phyloP scores from a whole-genome alignment of 768 basidiomycete species.

The Russula virescens region DNA sequence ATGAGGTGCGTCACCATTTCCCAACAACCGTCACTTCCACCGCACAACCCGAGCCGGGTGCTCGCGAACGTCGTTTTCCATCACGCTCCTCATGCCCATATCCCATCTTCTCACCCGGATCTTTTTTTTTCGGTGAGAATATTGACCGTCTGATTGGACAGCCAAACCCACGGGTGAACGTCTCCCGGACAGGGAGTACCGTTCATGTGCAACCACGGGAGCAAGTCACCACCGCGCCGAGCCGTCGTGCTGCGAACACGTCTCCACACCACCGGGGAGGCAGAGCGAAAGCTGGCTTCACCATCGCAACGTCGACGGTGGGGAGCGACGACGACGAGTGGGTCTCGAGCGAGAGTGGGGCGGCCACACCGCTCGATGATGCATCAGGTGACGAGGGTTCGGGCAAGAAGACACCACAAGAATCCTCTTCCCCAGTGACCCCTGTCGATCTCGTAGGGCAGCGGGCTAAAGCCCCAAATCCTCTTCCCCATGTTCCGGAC shows the following conservation, averaged over 20 bases:
- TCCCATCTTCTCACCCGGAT: neutral
- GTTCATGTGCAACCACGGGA: slow-evolving; percentile 21
- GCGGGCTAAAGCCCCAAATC: slow-evolving; percentile 15
- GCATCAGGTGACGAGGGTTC: slow-evolving; percentile 39
- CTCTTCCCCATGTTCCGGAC: slow-evolving; percentile 22
- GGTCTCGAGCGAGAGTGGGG: slow-evolving; percentile 75
- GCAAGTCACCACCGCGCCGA: slow-evolving; percentile 12
- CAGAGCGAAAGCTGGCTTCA: slow-evolving; percentile 50
- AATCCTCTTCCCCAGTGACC: slow-evolving; percentile 18
- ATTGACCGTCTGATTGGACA: neutral
- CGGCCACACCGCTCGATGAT: slow-evolving; percentile 47
- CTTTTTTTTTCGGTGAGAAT: neutral
- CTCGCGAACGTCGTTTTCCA: neutral
- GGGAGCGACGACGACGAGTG: slow-evolving; percentile 57
- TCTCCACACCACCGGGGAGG: neutral
- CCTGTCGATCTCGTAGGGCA: slow-evolving; percentile 14
- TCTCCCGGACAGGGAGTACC: slow-evolving; percentile 15
- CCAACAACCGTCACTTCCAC: neutral
- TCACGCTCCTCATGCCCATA: neutral
- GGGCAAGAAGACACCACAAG: slow-evolving; percentile 27
- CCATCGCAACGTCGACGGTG: slow-evolving; percentile 45
- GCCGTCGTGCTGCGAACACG: slow-evolving; percentile 2
- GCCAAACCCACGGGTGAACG: slow-evolving; percentile 11
- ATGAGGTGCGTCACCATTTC: slow-evolving; percentile 40
- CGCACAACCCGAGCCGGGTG: neutral